Evolutionary conservation across 2,329 filamentous ascomycete species (phyloP).

Genomic region (Leptographium radiaticola): DNA sequence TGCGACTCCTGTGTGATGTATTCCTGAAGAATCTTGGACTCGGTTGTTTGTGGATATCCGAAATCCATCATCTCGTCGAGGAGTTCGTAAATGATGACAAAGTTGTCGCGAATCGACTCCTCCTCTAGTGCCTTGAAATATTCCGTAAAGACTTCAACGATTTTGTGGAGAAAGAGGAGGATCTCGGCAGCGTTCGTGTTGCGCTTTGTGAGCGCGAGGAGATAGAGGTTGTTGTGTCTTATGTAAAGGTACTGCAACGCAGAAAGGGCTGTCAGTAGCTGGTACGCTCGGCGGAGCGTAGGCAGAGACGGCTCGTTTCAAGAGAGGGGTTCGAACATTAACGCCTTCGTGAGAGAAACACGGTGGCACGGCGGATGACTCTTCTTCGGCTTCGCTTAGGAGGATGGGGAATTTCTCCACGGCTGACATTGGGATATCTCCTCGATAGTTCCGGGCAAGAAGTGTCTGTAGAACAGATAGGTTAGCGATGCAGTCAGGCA

Average conservation of each 20-base stretch:
- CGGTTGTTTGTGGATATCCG: constrained; percentile 95
- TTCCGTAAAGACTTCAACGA: constrained; percentile 98
- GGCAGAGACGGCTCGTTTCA: no score
- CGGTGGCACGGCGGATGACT: constrained; percentile 90
- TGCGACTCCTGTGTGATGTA: constrained; percentile 99
- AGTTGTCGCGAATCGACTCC: constrained; percentile 97
- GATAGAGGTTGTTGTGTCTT: constrained; percentile 96
- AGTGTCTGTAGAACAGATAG: constrained; percentile 54
- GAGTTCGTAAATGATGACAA: constrained; percentile 97
- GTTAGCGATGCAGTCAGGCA: neutral
- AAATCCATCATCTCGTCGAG: constrained; percentile 99
- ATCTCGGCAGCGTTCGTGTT: constrained; percentile 99
- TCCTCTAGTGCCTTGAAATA: constrained; percentile 99
- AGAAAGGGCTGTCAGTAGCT: neutral
- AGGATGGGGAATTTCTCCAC: constrained; percentile 96
- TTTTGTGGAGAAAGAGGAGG: constrained; percentile 91
- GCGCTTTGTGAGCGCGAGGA: constrained; percentile 93
- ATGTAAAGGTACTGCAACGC: constrained; percentile 89
- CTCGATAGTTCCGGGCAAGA: constrained; percentile 93
- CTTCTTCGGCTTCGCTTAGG: constrained; percentile 96
- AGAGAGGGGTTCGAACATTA: constrained; percentile 46
- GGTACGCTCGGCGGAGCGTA: neutral
- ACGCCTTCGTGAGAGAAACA: constrained; percentile 98
- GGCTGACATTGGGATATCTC: constrained; percentile 97
- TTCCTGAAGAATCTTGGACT: constrained; percentile 96